A percentile compares a stretch with the other conserved stretches of the same genome.
phyloP scores from a whole-genome alignment of 164 flowering plant species.

The Magnolia changhungtana region DNA sequence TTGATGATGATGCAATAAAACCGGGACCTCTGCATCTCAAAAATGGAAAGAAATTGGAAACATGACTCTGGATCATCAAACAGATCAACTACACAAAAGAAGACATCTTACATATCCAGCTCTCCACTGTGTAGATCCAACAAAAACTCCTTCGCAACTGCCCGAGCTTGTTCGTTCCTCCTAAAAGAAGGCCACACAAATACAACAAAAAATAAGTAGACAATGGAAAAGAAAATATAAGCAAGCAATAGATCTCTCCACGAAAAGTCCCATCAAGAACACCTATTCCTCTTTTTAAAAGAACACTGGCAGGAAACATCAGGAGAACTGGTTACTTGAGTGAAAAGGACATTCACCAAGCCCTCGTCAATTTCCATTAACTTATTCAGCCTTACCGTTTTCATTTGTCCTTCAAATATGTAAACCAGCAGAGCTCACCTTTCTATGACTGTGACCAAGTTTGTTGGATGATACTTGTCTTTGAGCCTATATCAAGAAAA shows the following conservation, averaged over 20 bases:
- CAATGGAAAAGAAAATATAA: neutral
- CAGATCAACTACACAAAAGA: neutral
- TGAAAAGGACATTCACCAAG: neutral
- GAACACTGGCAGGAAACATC: neutral
- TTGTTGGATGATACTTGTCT: slow-evolving; percentile 97
- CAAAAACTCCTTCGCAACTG: slow-evolving; percentile 73
- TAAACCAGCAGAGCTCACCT: slow-evolving; percentile 45
- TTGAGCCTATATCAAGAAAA: slow-evolving; percentile 61
- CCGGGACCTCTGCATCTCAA: slow-evolving; percentile 71
- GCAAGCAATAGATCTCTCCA: neutral
- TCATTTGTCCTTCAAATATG: neutral
- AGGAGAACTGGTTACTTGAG: slow-evolving; percentile 1
- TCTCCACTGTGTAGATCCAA: slow-evolving; percentile 82
- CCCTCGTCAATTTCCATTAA: neutral
- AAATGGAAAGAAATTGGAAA: slow-evolving; percentile 4
- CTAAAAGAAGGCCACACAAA: slow-evolving; percentile 28
- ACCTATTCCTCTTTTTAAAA: neutral
- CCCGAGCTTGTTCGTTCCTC: slow-evolving; percentile 88
- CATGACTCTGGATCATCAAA: neutral
- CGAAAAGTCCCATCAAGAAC: neutral
- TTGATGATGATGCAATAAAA: slow-evolving; percentile 44
- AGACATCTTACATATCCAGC: slow-evolving; percentile 66
- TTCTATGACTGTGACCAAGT: slow-evolving; percentile 76
- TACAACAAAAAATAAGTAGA: neutral
- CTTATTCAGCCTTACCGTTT: neutral